Evolutionary conservation across 164 flowering plant genomes (phyloP).

Genomic region (Saururus chinensis): DNA sequence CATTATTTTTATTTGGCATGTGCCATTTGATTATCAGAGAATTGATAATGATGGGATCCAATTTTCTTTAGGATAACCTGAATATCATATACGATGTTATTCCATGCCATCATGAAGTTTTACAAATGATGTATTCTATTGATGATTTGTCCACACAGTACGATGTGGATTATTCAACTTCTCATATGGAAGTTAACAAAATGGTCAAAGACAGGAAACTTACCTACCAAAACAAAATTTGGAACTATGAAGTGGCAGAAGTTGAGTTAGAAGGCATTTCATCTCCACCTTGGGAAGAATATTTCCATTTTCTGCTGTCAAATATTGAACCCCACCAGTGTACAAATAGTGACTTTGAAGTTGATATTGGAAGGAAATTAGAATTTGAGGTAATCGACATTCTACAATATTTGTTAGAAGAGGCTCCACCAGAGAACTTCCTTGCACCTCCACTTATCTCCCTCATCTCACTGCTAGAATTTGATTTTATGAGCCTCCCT

Average conservation of each 20-base stretch:
- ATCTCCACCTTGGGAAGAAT: conserved; percentile 18
- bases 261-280: conserved; percentile 19
- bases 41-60: not conserved
- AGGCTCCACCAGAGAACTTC: conserved; percentile 16
- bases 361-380: conserved; percentile 28
- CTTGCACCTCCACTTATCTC: conserved; percentile 20
- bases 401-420: conserved; percentile 23
- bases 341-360: conserved; percentile 14
- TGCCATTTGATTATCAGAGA: not conserved
- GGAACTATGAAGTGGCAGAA: conserved; percentile 61
- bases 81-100: conserved; percentile 9
- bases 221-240: conserved; percentile 17
- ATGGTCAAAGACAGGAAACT: conserved; percentile 15
- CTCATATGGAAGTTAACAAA: conserved; percentile 28
- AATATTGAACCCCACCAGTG: conserved; percentile 19
- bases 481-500: conserved; percentile 23
- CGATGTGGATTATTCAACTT: conserved; percentile 17
- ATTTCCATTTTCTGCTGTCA: conserved; percentile 24
- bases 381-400: conserved; percentile 27
- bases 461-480: conserved; percentile 22
- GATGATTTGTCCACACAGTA: conserved; percentile 27
- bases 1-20: too few relatives aligned
- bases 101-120: conserved; percentile 22
- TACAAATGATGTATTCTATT: conserved; percentile 35
- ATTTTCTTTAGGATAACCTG: conserved; percentile 36